Base-by-base conservation (phyloP, 257 asterid genomes). In the Buddleja alternifolia region DNA sequence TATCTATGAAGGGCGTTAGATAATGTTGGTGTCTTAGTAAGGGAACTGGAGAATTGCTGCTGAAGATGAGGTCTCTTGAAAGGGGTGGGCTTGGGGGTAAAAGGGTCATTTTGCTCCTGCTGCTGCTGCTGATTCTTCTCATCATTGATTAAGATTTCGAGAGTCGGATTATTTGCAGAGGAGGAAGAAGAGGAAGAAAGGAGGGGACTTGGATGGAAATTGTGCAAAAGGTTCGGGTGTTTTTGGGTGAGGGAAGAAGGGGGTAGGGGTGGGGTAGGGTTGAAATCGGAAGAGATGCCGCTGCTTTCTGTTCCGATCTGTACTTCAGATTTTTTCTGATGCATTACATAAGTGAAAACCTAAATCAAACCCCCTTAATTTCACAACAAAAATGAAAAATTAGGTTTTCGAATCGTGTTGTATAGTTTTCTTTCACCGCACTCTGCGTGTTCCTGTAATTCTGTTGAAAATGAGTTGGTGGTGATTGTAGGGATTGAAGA, bases 241-340 rank as follows among this genome's bases (percentile, higher is more conserved):
- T 85, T 87, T 57, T 89, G 86, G 68, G 85, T 83, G 12, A 84
- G 83, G 10, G 89, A 75, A 52, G 96, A 80, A 41, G 81, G 53
- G 41, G 64, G 63, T n/a, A 80, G 81, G 44, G 87, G 87, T n/a
- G 95, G 88, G 52, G 86, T 85, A 0, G 96, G 92, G 82, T 86
- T 85, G 90, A 90, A 93, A 93, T 92, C 98, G 95, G 96, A 92
- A 92, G 98, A 90, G 91, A 92, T 36, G 97, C 98, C 84, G 51
- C 83, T 83, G 96, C 98, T 92, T 88, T 92, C 98, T 83, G 88
- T 90, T 88, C 98, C 97, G 96, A 90, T 90, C 88, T 92, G 98
- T 77, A 83, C 81, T 81, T 92, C 97, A 36, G 97, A 92, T 90
- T 90, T 92, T 68, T 90, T 92, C 85, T 86, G 97, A 92, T 88